Evolutionary conservation across 2,329 filamentous ascomycete genomes (phyloP), one percentile per base, ranked within the genome.

Genomic region (Ceratocystis cacaofunesta): DNA sequence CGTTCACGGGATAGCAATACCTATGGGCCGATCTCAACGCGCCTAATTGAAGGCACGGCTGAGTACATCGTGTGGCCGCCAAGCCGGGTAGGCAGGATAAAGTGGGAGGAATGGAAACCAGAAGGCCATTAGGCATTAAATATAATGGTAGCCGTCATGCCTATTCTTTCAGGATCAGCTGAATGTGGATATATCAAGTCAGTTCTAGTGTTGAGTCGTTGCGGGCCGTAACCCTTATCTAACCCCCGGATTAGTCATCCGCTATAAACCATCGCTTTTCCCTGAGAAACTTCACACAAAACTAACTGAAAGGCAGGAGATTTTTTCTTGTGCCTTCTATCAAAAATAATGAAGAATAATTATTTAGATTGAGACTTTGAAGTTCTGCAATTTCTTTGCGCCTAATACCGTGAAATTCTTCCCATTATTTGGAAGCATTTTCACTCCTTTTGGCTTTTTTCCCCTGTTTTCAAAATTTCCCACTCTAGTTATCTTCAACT

Each of bases 1-100:
- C 63, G 64, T 28, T 66, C 67, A 12, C 74, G 86, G 67, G 94
- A 99, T 76, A 96, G 91, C 75, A 95, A 96, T 75, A 85, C 85
- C 12, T 96, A 95, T 74, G 94, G 94, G 0, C 90, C 94, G 3
- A 85, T 95, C 61, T 87, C 88, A 28, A 84, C 83, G 69, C 83
- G 82, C 65, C 73, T 97, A 69, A 82, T 97, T 44, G 85, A 85
- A 46, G 92, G 92, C 0, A 85, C 81, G 71, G 85, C 92, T 22
- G 83, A 86, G 12, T 84, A 85, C 73, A 80, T 95, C 41, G 72
- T 96, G 65, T 87, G 84, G 76, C 90, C 90, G 2, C 81, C 80
- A 69, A 76, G 77, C 67, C 82, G 83, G 75, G 79, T 81, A 70
- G 83, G 84, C 10, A 73, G 74, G 28, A 77, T 88, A 15, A 32